Base-by-base conservation (phyloP, 1,284 basidiomycete species). In the Cryptococcus sp. region DNA sequence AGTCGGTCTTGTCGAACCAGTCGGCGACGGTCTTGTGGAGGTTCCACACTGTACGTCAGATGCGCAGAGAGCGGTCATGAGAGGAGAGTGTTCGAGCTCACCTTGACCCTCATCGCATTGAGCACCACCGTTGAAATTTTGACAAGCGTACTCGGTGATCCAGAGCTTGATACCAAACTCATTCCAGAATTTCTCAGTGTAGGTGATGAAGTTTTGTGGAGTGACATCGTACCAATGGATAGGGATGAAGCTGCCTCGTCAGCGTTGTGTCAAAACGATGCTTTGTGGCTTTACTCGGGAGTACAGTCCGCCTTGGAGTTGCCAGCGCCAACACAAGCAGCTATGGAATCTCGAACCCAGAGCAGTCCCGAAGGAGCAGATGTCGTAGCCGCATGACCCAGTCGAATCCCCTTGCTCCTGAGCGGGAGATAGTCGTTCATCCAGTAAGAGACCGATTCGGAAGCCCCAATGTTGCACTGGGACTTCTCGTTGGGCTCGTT, bases 321-420 rank as follows among this genome's bases (percentile, higher is more conserved):
- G 38, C 58, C 54, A n/a, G 35, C 38, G 38, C 49, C 43, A 38
- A 42, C 52, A 39, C 83, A 85, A 2, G 74, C 72, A 1, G 50
- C 48, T 38, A 83, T 64, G 73, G 88, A 88, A 18, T 77, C 50
- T 40, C 75, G 21, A 67, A 85, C 75, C 87, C 86, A 86, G 2
- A 65, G 66, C 43, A 78, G 71, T 36, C 85, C 87, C 35, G 65
- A 63, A 2, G 79, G 76, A 42, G 78, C 79, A 36, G 80, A 79
- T 32, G 86, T 85, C 51, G 79, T 79, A 22, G 85, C 83, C 23
- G 88, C 86, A 24, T 81, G 77, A 54, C 82, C 72, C 33, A 86
- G 74, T 11, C 60, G 52, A 68, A 82, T 83, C 18, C 86, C 86
- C 51, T 68, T 65, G 25, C 76, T 55, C 47, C 75, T 70, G 54